Evolutionary conservation across 495 filamentous ascomycete species (phyloP), one percentile per base, ranked within the genome.

Genomic region (Aspergillus panamensis): DNA sequence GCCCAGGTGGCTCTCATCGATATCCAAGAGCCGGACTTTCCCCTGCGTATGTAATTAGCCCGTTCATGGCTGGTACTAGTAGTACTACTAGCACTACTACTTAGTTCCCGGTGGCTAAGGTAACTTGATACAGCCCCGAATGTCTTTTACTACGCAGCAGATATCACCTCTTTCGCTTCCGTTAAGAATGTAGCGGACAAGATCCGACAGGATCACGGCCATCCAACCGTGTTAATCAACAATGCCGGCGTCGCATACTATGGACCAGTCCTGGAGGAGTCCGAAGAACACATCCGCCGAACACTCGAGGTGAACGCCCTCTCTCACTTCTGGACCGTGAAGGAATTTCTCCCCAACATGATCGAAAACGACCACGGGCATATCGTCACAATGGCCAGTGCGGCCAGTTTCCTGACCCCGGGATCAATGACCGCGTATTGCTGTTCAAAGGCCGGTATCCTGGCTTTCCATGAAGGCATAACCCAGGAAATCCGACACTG

Each of bases 341-440:
- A 81, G 57, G 79, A 82, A 57, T 87, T 86, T 64, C 66, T 87
- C 35, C 83, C 84, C 0, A 74, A 67, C 35, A 87, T 87, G 84
- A 68, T 87, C 43, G 62, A 69, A 31, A 70, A 66, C n/a, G 81
- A 84, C 57, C 83, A 87, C 56, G 83, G 84, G 7, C 84, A 87
- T 63, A 66, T 87, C 35, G 68, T 87, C 16, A 78, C 76, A 1
- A 63, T 80, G 6, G 82, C 83, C 4, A 82, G 78, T 45, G 72
- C 85, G 67, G 77, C 81, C 40, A 77, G 71, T 17, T 85, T 83
- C 58, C 59, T 80, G 1, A 70, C 69, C 1, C 55, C 77, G 20
- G 74, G 78, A 0, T 71, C 75, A 21, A 75, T 80, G 57, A 73
- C 72, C 1, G 77, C 82, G 45, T 87, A 87, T 61, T 73, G 73